Percentiles rank a stretch among this genome's conserved stretches.
phyloP scores from a whole-genome alignment of 352 stramenopile species.

The Globisporangium splendens region DNA sequence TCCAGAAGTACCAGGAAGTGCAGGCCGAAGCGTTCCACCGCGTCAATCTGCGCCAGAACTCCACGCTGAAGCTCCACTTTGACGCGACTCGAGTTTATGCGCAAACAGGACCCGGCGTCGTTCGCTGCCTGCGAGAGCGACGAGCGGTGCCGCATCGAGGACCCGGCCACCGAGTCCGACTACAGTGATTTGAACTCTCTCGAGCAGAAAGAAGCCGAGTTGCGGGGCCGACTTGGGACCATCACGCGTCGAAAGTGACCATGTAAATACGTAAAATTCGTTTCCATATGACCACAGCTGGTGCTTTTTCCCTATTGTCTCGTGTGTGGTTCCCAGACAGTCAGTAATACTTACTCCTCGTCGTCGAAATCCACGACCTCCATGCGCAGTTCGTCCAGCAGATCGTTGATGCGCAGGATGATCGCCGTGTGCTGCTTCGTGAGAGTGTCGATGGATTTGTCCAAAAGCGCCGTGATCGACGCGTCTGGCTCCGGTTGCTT shows the following conservation, averaged over 20 bases:
- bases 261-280: background rate
- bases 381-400: conserved; percentile 61
- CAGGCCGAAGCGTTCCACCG: conserved; percentile 57
- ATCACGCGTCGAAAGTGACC: conserved; percentile 23
- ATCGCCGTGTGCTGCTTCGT: conserved; percentile 53
- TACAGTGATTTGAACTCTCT: conserved; percentile 46
- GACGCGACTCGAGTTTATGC: conserved; percentile 74
- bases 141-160: conserved; percentile 34
- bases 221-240: conserved; percentile 52
- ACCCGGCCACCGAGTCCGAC: conserved; percentile 44
- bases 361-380: conserved; percentile 53
- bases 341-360: conserved; percentile 5
- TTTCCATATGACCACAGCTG: background rate
- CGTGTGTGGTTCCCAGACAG: background rate
- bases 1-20: conserved; percentile 66
- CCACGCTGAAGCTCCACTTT: conserved; percentile 70
- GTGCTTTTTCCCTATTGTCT: background rate
- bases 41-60: conserved; percentile 56
- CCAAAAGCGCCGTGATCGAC: conserved; percentile 44
- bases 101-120: conserved; percentile 48
- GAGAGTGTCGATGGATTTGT: conserved; percentile 58
- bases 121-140: conserved; percentile 51
- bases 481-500: conserved; percentile 42
- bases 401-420: conserved; percentile 74
- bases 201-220: conserved; percentile 47